Evolutionary conservation across 306 rosid species (phyloP).

Genomic region (Vachellia pachyceras): DNA sequence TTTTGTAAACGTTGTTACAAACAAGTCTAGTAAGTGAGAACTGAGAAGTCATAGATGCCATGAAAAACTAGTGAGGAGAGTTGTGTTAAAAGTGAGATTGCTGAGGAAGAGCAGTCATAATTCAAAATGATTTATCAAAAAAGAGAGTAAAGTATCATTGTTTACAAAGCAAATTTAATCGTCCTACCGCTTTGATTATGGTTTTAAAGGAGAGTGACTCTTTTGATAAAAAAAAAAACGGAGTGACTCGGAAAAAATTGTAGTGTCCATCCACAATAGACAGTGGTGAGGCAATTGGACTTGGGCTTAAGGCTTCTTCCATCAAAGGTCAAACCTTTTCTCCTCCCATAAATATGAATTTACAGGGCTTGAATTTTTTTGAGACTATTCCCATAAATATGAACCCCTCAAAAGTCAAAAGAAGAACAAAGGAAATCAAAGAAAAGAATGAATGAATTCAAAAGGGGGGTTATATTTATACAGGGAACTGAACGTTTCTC

Average conservation of each 20-base stretch:
- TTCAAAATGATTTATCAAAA: neutral
- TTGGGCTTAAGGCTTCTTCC: neutral
- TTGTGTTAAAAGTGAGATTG: neutral
- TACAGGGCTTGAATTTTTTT: slow-evolving; percentile 15
- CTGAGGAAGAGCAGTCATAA: neutral
- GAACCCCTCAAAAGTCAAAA: neutral
- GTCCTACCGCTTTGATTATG: neutral
- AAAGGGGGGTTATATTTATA: slow-evolving; percentile 42
- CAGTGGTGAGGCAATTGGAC: neutral
- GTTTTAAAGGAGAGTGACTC: neutral
- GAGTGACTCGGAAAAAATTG: neutral
- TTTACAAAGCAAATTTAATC: neutral
- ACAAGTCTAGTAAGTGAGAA: too few species aligned
- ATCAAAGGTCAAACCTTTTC: too few species aligned
- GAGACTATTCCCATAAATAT: neutral
- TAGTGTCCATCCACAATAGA: too few species aligned
- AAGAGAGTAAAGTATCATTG: neutral
- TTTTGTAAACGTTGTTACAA: too few species aligned
- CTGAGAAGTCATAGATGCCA: too few species aligned
- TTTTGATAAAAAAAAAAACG: too few species aligned
- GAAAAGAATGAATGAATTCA: slow-evolving; percentile 40
- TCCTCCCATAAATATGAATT: neutral
- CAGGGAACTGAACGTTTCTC: slow-evolving; percentile 40
- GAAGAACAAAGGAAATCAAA: neutral
- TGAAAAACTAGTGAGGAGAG: neutral